Evolutionary conservation across 768 basidiomycete genomes (phyloP).

Genomic region (Suillus weaverae): DNA sequence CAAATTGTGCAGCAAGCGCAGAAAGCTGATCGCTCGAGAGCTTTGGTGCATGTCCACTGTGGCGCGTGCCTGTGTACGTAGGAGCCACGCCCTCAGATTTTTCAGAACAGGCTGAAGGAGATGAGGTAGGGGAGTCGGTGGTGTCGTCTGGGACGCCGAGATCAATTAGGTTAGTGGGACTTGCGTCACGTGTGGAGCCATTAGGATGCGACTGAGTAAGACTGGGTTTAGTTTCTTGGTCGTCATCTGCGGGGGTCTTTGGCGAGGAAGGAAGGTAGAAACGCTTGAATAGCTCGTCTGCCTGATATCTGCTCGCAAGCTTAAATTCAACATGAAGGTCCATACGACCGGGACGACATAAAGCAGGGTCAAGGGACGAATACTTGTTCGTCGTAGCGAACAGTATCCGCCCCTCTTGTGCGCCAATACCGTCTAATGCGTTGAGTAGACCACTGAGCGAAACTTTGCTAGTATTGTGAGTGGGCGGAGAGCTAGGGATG

Average conservation of each 20-base stretch:
- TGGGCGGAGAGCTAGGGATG: conserved; percentile 14
- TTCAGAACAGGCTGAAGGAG: conserved; percentile 13
- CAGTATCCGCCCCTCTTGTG: conserved; percentile 79
- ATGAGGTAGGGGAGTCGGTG: not conserved
- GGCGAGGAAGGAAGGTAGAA: conserved; percentile 56
- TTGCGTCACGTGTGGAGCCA: not conserved
- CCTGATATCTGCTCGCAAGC: conserved; percentile 70
- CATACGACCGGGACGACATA: conserved; percentile 78
- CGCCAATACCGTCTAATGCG: conserved; percentile 76
- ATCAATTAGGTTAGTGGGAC: conserved; percentile 21
- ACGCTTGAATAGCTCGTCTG: conserved; percentile 58
- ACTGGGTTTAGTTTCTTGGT: not conserved
- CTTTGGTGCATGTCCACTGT: conserved; percentile 38
- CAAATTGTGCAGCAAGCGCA: conserved; percentile 56
- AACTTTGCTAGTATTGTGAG: conserved; percentile 37
- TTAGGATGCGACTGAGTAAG: not conserved
- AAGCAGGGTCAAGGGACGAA: conserved; percentile 65
- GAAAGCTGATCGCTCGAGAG: conserved; percentile 41
- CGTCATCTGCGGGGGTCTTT: not conserved
- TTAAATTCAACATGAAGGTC: conserved; percentile 78
- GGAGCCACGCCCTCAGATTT: conserved; percentile 15
- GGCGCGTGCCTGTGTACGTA: conserved; percentile 21
- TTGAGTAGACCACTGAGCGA: conserved; percentile 76
- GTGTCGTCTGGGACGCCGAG: not conserved
- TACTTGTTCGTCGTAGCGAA: conserved; percentile 83